phyloP scores from a whole-genome alignment of 441 rosid genomes.

The Hura crepitans region DNA sequence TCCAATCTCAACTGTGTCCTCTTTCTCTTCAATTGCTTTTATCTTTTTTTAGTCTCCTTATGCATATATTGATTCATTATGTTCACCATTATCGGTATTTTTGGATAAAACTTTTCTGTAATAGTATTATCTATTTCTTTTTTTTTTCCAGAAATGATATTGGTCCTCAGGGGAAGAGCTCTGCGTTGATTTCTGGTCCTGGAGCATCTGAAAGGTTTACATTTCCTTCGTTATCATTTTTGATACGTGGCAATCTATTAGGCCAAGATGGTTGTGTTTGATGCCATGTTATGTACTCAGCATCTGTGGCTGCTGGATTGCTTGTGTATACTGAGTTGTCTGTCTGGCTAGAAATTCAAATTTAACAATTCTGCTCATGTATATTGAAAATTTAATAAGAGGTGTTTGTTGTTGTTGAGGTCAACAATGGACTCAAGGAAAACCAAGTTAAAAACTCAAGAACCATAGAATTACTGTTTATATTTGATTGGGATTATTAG shows the following conservation, averaged over 20 bases:
- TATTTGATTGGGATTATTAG: too few species aligned
- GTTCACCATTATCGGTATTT: neutral
- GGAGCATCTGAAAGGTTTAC: conserved; percentile 79
- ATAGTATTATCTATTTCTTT: conserved; percentile 10
- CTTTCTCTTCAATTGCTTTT: neutral
- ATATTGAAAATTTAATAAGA: neutral
- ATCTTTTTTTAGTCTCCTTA: neutral
- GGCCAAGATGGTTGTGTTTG: neutral
- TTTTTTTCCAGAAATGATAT: conserved; percentile 43
- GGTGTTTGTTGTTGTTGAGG: neutral
- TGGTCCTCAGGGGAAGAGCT: conserved; percentile 59
- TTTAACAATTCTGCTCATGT: neutral
- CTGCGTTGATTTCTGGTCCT: conserved; percentile 50
- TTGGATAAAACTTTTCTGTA: neutral
- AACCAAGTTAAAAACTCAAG: too few species aligned
- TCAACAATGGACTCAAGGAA: neutral
- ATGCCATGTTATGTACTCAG: neutral
- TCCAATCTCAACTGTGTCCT: neutral
- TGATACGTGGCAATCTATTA: neutral
- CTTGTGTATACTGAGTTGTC: neutral
- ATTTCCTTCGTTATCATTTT: conserved; percentile 11
- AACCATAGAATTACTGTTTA: too few species aligned
- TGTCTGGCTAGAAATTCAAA: conserved; percentile 1
- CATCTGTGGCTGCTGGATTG: neutral
- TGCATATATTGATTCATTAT: neutral